A percentile compares a stretch with the other conserved stretches of the same genome.
phyloP scores from a whole-genome alignment of 352 stramenopile genomes.

The Pythium phragmiticola region DNA sequence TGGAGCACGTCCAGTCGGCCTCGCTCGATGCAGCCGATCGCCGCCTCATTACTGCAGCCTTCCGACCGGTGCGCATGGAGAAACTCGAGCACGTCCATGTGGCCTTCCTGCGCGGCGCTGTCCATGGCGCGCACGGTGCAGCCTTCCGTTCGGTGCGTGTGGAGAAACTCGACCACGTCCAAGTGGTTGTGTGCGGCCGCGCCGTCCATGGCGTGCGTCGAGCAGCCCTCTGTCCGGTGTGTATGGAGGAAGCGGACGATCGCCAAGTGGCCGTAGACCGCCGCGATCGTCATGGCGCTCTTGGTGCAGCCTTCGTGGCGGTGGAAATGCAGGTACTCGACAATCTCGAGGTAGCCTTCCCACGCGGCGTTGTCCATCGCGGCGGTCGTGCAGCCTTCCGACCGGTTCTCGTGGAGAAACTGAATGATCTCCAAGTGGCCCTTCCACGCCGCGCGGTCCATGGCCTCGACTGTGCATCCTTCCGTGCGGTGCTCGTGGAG shows the following conservation, averaged over 20 bases:
- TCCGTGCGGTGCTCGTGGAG: conserved; percentile 56
- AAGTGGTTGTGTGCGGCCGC: conserved; percentile 54
- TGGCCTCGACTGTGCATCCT: conserved; percentile 70
- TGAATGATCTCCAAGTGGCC: conserved; percentile 60
- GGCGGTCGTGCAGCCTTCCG: conserved; percentile 28
- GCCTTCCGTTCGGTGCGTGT: conserved; percentile 51
- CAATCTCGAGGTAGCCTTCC: conserved; percentile 45
- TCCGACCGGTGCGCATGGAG: conserved; percentile 21
- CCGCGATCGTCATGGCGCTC: conserved; percentile 61
- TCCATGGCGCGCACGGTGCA: conserved; percentile 37
- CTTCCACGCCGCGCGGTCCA: conserved; percentile 66
- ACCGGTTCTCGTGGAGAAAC: conserved; percentile 59
- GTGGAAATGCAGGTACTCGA: conserved; percentile 60
- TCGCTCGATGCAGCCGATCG: conserved; percentile 22
- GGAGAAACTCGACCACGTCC: conserved; percentile 52
- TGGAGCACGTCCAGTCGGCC: conserved; percentile 24
- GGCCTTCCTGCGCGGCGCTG: conserved; percentile 25
- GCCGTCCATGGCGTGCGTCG: conserved; percentile 60
- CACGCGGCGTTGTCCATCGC: conserved; percentile 76
- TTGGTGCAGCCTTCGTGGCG: conserved; percentile 53
- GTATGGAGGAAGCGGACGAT: conserved; percentile 59
- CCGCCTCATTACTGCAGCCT: conserved; percentile 28
- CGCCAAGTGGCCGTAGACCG: conserved; percentile 48
- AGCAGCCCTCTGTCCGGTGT: conserved; percentile 54
- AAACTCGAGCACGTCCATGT: conserved; percentile 32